A percentile compares a stretch with the other conserved stretches of the same genome.
Evolutionary conservation across 352 stramenopile species (phyloP).

Genomic region (Pythium monospermum): DNA sequence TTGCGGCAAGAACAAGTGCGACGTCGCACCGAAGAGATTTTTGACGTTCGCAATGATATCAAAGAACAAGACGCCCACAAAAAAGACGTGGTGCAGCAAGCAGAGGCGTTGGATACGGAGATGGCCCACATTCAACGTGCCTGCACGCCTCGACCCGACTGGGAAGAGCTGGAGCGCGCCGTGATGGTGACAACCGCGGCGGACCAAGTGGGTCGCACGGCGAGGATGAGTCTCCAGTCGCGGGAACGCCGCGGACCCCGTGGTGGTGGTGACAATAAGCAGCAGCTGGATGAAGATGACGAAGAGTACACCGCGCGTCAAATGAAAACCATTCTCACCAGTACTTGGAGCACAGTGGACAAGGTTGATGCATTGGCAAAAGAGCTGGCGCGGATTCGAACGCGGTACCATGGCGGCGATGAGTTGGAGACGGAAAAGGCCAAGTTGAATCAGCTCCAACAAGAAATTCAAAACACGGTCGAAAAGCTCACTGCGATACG

Average conservation of each 20-base stretch:
- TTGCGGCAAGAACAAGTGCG: slow-evolving; percentile 29
- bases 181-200: slow-evolving; percentile 51
- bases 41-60: slow-evolving; percentile 45
- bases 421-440: slow-evolving; percentile 41
- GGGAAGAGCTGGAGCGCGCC: slow-evolving; percentile 47
- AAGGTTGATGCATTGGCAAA: slow-evolving; percentile 50
- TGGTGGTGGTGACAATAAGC: not conserved
- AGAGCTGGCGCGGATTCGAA: slow-evolving; percentile 47
- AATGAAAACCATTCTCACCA: slow-evolving; percentile 44
- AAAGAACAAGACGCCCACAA: slow-evolving; percentile 28
- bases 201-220: slow-evolving; percentile 28
- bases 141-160: slow-evolving; percentile 62
- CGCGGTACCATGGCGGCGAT: slow-evolving; percentile 42
- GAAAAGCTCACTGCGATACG: slow-evolving; percentile 45
- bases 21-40: slow-evolving; percentile 51
- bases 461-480: slow-evolving; percentile 48
- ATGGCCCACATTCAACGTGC: slow-evolving; percentile 41
- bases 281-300: slow-evolving; percentile 37
- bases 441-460: slow-evolving; percentile 53
- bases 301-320: slow-evolving; percentile 17
- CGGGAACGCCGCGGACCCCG: slow-evolving; percentile 4
- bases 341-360: slow-evolving; percentile 56
- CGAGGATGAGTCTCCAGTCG: slow-evolving; percentile 12
- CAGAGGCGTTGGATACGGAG: slow-evolving; percentile 28
- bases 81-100: slow-evolving; percentile 18